These are phyloP conservation scores for Claviceps humidiphila DNA, from an alignment of 2,329 filamentous ascomycete species.

Conservation along the genomic window DNA sequence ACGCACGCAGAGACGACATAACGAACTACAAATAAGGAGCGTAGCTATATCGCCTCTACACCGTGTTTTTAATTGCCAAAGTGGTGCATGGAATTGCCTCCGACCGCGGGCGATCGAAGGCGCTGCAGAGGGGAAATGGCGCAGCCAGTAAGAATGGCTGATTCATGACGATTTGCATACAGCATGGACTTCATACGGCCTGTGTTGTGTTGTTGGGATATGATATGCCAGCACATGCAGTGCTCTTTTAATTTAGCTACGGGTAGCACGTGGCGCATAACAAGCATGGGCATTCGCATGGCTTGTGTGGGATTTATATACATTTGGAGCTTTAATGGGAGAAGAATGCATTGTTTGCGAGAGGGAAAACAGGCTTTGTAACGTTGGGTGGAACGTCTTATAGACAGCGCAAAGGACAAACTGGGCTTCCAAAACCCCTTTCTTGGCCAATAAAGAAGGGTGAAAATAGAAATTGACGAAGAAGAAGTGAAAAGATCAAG, in stretches of 20 bases:
- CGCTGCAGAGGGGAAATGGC: not conserved
- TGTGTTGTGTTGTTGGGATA: conserved; percentile 3
- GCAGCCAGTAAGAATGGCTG: not conserved
- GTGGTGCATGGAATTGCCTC: not conserved
- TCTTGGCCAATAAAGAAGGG: not conserved
- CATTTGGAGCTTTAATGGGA: not conserved
- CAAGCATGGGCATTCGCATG: not conserved
- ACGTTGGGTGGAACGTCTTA: not conserved
- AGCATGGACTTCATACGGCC: conserved; percentile 4
- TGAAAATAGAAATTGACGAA: not conserved
- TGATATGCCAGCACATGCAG: not conserved
- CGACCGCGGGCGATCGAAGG: not conserved
- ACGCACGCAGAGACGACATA: not conserved
- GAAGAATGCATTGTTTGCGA: not conserved
- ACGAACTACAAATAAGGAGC: not conserved
- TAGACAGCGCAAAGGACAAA: conserved; percentile 1
- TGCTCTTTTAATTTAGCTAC: conserved; percentile 6
- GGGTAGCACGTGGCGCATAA: not conserved
- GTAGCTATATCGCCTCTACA: conserved; percentile 4
- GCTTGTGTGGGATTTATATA: conserved; percentile 7
- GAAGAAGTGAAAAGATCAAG: not conserved
- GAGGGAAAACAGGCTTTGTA: not conserved
- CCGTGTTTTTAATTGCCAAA: conserved; percentile 1
- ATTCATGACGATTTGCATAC: conserved; percentile 6
- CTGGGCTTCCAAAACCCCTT: not conserved